These are phyloP conservation scores for Raddia distichophylla DNA, from an alignment of 176 grass and related monocot genomes.

Conservation along the genomic window DNA sequence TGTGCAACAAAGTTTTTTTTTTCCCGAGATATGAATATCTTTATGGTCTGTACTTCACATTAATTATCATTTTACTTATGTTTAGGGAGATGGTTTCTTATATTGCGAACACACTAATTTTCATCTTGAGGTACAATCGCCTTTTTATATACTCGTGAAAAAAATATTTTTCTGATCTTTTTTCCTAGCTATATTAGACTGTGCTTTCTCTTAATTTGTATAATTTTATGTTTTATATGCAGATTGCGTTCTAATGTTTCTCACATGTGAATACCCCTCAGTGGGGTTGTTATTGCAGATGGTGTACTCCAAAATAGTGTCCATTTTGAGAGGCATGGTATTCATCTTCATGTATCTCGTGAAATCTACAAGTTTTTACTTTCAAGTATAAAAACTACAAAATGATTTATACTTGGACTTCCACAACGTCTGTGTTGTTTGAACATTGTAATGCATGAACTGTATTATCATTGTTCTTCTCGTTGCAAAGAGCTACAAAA, in stretches of 20 bases:
- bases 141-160: background rate
- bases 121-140: slow-evolving; percentile 85
- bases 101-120: slow-evolving; percentile 96
- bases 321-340: slow-evolving; percentile 97
- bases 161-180: background rate
- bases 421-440: background rate
- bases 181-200: slow-evolving; percentile 9
- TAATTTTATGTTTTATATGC: slow-evolving; percentile 4
- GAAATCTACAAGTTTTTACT: slow-evolving; percentile 24
- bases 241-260: slow-evolving; percentile 18
- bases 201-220: slow-evolving; percentile 26
- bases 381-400: background rate
- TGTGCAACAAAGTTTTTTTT: slow-evolving; percentile 23
- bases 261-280: slow-evolving; percentile 51
- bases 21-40: slow-evolving; percentile 14
- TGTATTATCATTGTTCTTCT: background rate
- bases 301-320: slow-evolving; percentile 73
- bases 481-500: background rate
- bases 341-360: slow-evolving; percentile 28
- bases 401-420: background rate
- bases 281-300: slow-evolving; percentile 98
- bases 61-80: slow-evolving; percentile 44
- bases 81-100: slow-evolving; percentile 99
- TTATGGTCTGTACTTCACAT: slow-evolving; percentile 27
- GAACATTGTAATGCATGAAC: background rate